Conservation (phyloP, 73 alveolate species). For the Tetrahymena thermophila region DNA sequence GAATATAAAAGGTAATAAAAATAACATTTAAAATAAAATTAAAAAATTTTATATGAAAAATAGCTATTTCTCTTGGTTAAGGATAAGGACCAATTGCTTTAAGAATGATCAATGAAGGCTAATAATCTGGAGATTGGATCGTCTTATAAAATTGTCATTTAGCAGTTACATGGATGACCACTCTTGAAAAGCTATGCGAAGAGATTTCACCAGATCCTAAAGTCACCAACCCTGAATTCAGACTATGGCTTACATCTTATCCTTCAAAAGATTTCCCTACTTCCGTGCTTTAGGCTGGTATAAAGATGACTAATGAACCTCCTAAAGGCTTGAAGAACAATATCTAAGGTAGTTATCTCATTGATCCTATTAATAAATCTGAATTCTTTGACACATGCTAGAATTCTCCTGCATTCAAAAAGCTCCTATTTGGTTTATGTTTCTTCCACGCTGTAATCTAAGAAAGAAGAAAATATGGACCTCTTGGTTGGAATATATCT, state of each 20-base stretch:
- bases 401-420: slow-evolving; percentile 90
- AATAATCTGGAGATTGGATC: slow-evolving; percentile 98
- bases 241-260: slow-evolving; percentile 99
- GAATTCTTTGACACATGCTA: slow-evolving; percentile 94
- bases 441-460: slow-evolving; percentile 99
- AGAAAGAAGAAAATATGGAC: slow-evolving; percentile 98
- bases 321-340: slow-evolving; percentile 98
- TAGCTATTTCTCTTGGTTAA: slow-evolving; percentile 83
- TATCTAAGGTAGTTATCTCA: slow-evolving; percentile 86
- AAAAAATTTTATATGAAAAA: neutral
- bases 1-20: slow-evolving; percentile 47
- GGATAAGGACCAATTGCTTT: slow-evolving; percentile 98
- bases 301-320: slow-evolving; percentile 99
- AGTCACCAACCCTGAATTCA: slow-evolving; percentile 94
- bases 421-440: slow-evolving; percentile 95
- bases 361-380: slow-evolving; percentile 92
- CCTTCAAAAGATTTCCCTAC: slow-evolving; percentile 99
- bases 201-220: slow-evolving; percentile 94
- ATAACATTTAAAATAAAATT: neutral
- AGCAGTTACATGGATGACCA: slow-evolving; percentile 98
- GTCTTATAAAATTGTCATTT: slow-evolving; percentile 98
- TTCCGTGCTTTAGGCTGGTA: slow-evolving; percentile 96
- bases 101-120: slow-evolving; percentile 88
- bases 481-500: slow-evolving; percentile 99
- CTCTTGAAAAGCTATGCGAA: slow-evolving; percentile 94